Base-by-base conservation (phyloP, 2,329 filamentous ascomycete species). In the Acarospora socialis region DNA sequence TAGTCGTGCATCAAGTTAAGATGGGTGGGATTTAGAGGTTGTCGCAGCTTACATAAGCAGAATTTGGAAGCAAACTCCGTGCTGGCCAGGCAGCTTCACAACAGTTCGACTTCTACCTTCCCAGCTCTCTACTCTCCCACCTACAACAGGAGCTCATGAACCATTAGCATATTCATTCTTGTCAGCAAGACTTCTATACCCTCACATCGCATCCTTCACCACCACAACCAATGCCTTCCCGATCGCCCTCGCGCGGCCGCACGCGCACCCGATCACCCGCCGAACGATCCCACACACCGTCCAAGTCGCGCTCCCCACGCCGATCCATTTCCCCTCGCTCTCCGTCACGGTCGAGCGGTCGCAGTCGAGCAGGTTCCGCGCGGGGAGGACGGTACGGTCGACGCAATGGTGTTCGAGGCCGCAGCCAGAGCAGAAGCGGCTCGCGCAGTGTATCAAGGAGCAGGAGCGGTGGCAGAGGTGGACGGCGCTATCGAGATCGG, bases 391-490 rank as follows among this genome's bases (percentile, higher is more conserved):
- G 28, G n/a, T 21, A 33, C 21, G 43, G 34, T 21, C 45, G 40
- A 26, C 46, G 44, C 33, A 51, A 50, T 39, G 47, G 43, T 7
- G 33, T 40, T 22, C 46, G 39, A 21, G 44, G 45, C 29, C 49
- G 38, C 36, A 51, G 46, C 35, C 49, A 52, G 36, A 59, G 52
- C 39, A 49, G 45, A 33, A 58, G 44, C 7, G 44, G 42, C 15
- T 38, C 32, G 17, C 36, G 35, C 35, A 45, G 43, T 31, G 43
- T 39, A 16, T 46, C 49, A 2, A 40, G 38, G 44, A 52, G 36
- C 52, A 53, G 32, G 46, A 51, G 45, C 56, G 61, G 43, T 46
- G 50, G 46, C 51, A 57, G 48, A 48, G 55, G 34, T 52, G 52
- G 37, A 39, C 49, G 52, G 30, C 43, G 54, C 22, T 53, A 56